Evolutionary conservation across 2,329 filamentous ascomycete genomes (phyloP).

Genomic region (Corinectria fuckeliana): DNA sequence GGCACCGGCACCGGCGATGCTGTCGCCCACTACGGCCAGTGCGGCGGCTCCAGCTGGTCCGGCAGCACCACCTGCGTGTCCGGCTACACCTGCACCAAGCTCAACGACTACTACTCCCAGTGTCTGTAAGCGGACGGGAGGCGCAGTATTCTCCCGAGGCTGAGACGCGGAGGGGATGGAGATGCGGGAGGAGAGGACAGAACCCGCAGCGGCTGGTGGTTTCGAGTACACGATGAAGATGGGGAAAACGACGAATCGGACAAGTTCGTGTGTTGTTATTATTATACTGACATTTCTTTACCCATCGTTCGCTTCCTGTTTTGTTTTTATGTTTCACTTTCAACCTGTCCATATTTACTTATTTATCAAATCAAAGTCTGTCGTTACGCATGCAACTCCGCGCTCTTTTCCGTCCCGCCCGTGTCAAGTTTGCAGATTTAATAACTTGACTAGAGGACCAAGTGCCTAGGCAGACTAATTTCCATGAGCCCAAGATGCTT

Average conservation of each 20-base stretch:
- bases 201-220: neutral
- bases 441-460: too few species aligned
- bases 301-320: neutral
- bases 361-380: neutral
- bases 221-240: neutral
- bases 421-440: neutral
- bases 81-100: slow-evolving; percentile 44
- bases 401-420: neutral
- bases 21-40: slow-evolving; percentile 45
- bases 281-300: neutral
- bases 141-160: neutral
- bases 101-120: slow-evolving; percentile 51
- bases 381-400: neutral
- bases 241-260: neutral
- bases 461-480: too few species aligned
- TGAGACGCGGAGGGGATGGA: neutral
- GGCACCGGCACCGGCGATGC: slow-evolving; percentile 21
- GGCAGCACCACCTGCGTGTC: slow-evolving; percentile 46
- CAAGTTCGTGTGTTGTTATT: too few species aligned
- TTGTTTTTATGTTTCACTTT: slow-evolving; percentile 5
- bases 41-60: slow-evolving; percentile 45
- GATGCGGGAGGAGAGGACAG: neutral
- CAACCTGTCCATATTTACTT: slow-evolving; percentile 10
- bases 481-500: too few species aligned
- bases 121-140: slow-evolving; percentile 43